Evolutionary conservation across 495 filamentous ascomycete genomes (phyloP), one percentile per base, ranked within the genome.

Genomic region (Symbiotaphrina buchneri): DNA sequence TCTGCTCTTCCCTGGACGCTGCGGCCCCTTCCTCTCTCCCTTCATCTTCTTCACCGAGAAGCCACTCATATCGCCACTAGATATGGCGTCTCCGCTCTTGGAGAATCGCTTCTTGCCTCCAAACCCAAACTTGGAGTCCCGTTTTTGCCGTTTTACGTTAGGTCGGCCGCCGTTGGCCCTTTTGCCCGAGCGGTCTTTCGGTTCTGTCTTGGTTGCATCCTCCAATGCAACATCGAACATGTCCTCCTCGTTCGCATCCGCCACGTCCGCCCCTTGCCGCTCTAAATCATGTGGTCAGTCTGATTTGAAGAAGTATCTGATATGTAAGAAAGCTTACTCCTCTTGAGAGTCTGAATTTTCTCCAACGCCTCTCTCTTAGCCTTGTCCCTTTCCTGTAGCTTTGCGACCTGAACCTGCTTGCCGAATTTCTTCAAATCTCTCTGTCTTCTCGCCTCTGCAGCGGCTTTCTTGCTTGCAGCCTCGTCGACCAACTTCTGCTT

Each of bases 361-460:
- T 93, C 87, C 42, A 95, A 49, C 10, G 74, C 80, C 40, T 87
- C 74, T 44, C 69, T 70, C 72, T 92, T 91, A 51, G 71, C 74
- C 63, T 83, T 91, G 28, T 71, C 68, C 17, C 87, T 54, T 61
- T 95, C 85, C 54, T 92, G 84, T 56, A 85, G 49, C 64, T 92
- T 94, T 38, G 81, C 83, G 39, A 91, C 71, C 62, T 97, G 87
- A 37, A 95, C 87, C 56, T 92, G 79, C 59, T 97, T 97, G 39
- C 87, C 87, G 54, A 95, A 97, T 55, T 94, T 95, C 72, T 92
- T 95, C 40, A 94, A 58, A 54, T 97, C 87, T 36, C 87, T 62
- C 61, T 78, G 82, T 56, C 77, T 76, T 47, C 81, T 68, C 17
- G 87, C 87, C 51, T 97, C 87, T 13, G 74, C 70, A 5, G 80